Evolutionary conservation across 345 rosid genomes (phyloP).

Genomic region (Microthlaspi erraticum): DNA sequence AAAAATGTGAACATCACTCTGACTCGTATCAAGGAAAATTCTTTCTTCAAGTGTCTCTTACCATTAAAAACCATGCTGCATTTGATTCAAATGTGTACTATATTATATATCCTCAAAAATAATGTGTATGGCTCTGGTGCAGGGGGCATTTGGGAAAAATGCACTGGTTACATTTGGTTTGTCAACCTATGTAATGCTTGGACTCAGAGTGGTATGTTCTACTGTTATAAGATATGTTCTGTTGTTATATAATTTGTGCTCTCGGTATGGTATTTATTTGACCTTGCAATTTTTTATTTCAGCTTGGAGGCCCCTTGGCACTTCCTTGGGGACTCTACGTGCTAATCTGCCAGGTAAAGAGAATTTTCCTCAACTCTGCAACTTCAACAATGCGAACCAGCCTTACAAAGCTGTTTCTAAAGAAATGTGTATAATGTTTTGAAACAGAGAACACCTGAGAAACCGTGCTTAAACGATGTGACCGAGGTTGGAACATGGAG

Average conservation of each 20-base stretch:
- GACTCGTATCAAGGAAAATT: background rate
- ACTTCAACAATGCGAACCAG: conserved; percentile 5
- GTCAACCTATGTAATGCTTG: conserved; percentile 81
- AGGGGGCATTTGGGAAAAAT: conserved; percentile 88
- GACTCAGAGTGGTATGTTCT: conserved; percentile 82
- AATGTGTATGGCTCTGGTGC: conserved; percentile 24
- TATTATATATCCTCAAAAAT: background rate
- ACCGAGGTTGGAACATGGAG: conserved; percentile 96
- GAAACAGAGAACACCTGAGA: conserved; percentile 82
- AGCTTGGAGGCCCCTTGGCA: conserved; percentile 93
- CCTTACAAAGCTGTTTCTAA: conserved; percentile 4
- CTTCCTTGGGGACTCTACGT: conserved; percentile 97
- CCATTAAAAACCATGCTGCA: conserved; percentile 2
- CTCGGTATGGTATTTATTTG: background rate
- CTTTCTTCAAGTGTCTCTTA: background rate
- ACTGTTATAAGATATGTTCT: background rate
- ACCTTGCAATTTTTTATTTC: conserved; percentile 16
- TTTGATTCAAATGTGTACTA: background rate
- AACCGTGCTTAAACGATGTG: conserved; percentile 91
- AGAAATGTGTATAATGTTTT: background rate
- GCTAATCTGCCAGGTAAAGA: conserved; percentile 83
- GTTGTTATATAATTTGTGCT: background rate
- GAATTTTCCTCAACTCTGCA: conserved; percentile 8
- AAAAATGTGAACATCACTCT: background rate
- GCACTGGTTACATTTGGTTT: conserved; percentile 73